Evolutionary conservation across 2,329 filamentous ascomycete species (phyloP).

Genomic region (Boeremia lycopersici): DNA sequence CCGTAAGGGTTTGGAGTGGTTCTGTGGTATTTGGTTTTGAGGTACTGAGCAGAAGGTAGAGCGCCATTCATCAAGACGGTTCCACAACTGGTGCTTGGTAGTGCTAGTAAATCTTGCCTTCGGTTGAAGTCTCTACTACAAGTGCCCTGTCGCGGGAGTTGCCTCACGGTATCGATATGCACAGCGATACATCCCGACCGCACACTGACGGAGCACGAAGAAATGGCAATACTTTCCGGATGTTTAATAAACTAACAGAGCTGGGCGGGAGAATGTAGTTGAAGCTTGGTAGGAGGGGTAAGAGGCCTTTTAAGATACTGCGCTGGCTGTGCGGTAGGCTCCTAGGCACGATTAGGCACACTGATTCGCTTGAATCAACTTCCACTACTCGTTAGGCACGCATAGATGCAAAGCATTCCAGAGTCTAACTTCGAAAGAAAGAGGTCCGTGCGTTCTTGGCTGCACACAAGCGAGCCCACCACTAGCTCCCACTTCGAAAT

Average conservation of each 20-base stretch:
- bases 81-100: conserved; percentile 1
- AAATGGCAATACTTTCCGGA: no score
- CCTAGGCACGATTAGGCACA: no score
- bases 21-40: conserved; percentile 5
- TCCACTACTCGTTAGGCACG: no score
- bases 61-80: neutral
- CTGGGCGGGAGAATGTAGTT: no score
- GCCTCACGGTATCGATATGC: conserved; percentile 1
- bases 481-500: conserved; percentile 16
- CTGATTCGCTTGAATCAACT: no score
- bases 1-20: conserved; percentile 4
- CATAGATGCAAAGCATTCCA: neutral
- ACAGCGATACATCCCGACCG: conserved; percentile 1
- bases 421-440: no score
- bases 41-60: neutral
- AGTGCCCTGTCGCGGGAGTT: neutral
- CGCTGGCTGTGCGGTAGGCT: no score
- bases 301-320: no score
- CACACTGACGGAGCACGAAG: conserved; percentile 1
- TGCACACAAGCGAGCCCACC: conserved; percentile 6
- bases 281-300: no score
- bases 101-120: conserved; percentile 2
- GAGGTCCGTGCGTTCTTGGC: neutral
- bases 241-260: no score
- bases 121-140: neutral